A percentile compares a stretch with the other conserved stretches of the same genome.
Evolutionary conservation across 192 early-diverging fungal genomes (phyloP).

Genomic region (Mortierella claussenii): DNA sequence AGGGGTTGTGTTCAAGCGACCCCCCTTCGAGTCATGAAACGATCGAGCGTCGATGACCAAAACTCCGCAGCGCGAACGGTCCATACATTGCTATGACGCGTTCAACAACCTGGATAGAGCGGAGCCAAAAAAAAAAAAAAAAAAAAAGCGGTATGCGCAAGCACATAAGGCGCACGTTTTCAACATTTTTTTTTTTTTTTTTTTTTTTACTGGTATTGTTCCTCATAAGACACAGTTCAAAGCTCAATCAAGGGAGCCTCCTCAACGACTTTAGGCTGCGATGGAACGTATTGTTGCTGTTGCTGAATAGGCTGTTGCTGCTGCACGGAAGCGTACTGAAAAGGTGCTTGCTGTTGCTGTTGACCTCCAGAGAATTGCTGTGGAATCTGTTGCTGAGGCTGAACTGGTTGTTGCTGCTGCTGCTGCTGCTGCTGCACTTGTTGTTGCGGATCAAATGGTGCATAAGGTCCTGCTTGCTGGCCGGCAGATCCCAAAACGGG

Average conservation of each 20-base stretch:
- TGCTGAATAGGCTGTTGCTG: conserved; percentile 9
- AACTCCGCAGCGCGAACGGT: no score
- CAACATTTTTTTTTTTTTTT: background rate
- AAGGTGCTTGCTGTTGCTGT: no score
- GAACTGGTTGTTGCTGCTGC: conserved; percentile 18
- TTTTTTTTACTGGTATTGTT: no score
- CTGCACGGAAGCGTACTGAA: no score
- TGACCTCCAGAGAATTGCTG: conserved; percentile 1
- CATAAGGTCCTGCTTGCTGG: background rate
- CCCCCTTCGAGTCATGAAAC: no score
- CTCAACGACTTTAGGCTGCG: conserved; percentile 23
- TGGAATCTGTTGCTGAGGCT: conserved; percentile 1
- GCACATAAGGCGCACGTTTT: background rate
- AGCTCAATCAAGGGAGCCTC: conserved; percentile 43
- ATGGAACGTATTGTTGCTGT: conserved; percentile 6
- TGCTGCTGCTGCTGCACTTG: conserved; percentile 6
- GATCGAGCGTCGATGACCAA: no score
- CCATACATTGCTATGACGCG: no score
- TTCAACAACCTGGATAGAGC: no score
- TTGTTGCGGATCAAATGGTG: background rate
- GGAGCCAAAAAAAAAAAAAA: conserved; percentile 10
- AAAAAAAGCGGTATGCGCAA: no score
- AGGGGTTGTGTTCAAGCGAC: no score
- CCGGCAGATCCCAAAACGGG: background rate
- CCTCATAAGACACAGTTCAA: no score